Percentiles rank a stretch among this genome's conserved stretches.
phyloP scores from a whole-genome alignment of 805 yeast genomes.

The Geotrichum ghanense region DNA sequence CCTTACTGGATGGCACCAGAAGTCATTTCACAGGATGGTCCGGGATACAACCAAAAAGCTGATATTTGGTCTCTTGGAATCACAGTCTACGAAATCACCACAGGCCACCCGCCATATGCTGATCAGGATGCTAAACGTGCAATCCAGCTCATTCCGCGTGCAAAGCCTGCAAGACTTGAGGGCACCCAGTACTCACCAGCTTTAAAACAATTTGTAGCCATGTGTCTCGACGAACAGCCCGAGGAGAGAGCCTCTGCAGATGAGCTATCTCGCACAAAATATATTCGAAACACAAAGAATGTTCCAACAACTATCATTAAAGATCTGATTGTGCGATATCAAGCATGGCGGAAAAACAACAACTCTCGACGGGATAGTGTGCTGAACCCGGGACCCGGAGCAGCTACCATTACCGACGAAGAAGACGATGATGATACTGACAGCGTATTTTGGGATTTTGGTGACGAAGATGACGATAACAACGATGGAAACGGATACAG shows the following conservation, averaged over 20 bases:
- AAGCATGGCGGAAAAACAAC: constrained; percentile 44
- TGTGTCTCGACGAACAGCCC: constrained; percentile 90
- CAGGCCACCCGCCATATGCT: constrained; percentile 96
- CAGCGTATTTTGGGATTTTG: neutral
- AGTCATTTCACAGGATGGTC: constrained; percentile 32
- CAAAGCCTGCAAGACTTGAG: constrained; percentile 89
- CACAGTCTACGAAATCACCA: constrained; percentile 86
- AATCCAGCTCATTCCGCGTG: constrained; percentile 84
- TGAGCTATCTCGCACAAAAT: constrained; percentile 62
- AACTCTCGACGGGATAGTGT: constrained; percentile 31
- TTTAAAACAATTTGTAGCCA: constrained; percentile 79
- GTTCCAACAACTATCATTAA: constrained; percentile 49
- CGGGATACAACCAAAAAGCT: constrained; percentile 53
- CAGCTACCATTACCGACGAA: constrained; percentile 11
- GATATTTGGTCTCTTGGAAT: constrained; percentile 98
- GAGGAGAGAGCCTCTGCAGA: constrained; percentile 82
- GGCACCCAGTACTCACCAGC: constrained; percentile 70
- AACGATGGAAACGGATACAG: neutral
- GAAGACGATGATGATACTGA: constrained; percentile 9
- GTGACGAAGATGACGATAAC: neutral
- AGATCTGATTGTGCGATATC: constrained; percentile 52
- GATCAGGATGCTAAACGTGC: constrained; percentile 93
- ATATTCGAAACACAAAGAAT: constrained; percentile 51
- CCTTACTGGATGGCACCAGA: constrained; percentile 51
- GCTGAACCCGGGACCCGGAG: constrained; percentile 16